Percentiles rank a stretch among this genome's conserved stretches.
Conservation (phyloP, 2,329 filamentous ascomycete species). For the Alternaria ethzedia region DNA sequence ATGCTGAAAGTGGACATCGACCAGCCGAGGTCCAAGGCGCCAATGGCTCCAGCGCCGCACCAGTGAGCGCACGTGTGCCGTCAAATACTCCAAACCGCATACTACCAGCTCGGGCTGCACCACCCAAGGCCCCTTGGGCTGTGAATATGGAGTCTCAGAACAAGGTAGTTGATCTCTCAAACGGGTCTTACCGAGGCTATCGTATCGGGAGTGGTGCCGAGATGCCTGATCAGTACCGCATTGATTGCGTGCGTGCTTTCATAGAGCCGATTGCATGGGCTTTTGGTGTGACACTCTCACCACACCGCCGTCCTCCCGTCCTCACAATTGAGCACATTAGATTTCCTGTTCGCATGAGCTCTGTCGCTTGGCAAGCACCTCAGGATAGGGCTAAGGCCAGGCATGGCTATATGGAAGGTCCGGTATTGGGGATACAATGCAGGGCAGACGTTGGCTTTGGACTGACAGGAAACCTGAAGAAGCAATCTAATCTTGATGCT, state of each 20-base stretch:
- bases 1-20: constrained; percentile 23
- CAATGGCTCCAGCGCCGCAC: constrained; percentile 13
- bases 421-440: constrained; percentile 62
- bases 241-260: constrained; percentile 62
- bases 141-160: constrained; percentile 25
- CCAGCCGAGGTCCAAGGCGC: constrained; percentile 11
- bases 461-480: constrained; percentile 32
- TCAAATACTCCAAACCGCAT: constrained; percentile 29
- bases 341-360: constrained; percentile 63
- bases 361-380: constrained; percentile 61
- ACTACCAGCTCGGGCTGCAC: constrained; percentile 35
- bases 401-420: constrained; percentile 64
- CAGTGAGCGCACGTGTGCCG: constrained; percentile 10
- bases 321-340: constrained; percentile 59
- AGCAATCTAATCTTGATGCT: constrained; percentile 56
- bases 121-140: constrained; percentile 37
- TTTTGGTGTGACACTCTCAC: constrained; percentile 61
- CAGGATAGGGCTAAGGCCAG: constrained; percentile 60
- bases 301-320: constrained; percentile 54
- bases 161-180: constrained; percentile 34
- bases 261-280: constrained; percentile 65
- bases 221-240: constrained; percentile 65
- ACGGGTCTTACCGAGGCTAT: constrained; percentile 61
- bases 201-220: constrained; percentile 63
- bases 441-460: constrained; percentile 63